Base-by-base conservation (phyloP, 192 early-diverging fungal genomes). In the Coemansia sp. region DNA sequence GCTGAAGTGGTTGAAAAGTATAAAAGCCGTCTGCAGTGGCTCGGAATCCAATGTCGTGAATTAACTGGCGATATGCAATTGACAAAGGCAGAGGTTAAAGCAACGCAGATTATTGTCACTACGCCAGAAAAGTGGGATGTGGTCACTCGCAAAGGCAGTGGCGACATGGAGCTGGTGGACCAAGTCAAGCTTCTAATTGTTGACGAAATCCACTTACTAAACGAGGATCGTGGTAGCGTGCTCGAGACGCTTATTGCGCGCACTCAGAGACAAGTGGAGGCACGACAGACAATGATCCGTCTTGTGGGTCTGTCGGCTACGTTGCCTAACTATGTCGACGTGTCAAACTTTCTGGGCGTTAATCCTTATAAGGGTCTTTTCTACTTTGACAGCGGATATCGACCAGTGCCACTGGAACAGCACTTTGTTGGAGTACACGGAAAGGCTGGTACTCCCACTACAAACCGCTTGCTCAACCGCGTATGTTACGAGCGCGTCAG, bases 81-180 rank as follows among this genome's bases (percentile, higher is more conserved):
- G 64, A 98, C 97, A 8, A 96, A 95, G 68, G 83, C 91, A 3
- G 96, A 99, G 78, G 92, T 99, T 25, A 84, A 83, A 25, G 87
- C 86, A 21, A 99, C 96, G 2, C 95, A 99, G 76, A 95, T 99
- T 67, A 94, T 99, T 77, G 96, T 99, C 25, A 98, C 96, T 6
- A 99, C 97, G 0, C 97, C 97, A 0, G 97, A 99, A 74, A 99
- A 98, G 60, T 99, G 97, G 97, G 97, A 99, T 83, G 97, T 98
- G 10, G 94, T 99, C 9, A 99, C 97, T 21, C 88, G 97, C 63
- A 99, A 99, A 75, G 85, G 89, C 39, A 91, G 88, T 19, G 96
- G 97, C 22, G 97, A 99, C 84, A 91, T 88, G 11, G 95, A 98
- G 65, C 85, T 99, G 9, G 87, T 84, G 17, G 84, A 93, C 69